phyloP scores from a whole-genome alignment of 257 asterid genomes.

The Solanum habrochaites region DNA sequence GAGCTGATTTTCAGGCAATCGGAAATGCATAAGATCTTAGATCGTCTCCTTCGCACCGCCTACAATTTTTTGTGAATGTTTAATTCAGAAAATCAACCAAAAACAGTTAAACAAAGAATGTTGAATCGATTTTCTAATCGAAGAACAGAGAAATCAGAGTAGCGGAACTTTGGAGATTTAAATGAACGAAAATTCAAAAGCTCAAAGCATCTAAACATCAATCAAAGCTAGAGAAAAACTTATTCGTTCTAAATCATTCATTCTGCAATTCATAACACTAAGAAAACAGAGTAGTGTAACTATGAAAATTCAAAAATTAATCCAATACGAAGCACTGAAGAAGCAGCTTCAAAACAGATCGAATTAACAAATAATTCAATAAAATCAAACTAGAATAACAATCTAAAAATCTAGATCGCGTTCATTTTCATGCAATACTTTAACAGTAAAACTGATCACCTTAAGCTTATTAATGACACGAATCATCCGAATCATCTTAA shows the following conservation, averaged over 20 bases:
- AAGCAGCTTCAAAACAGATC: neutral
- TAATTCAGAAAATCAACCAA: neutral
- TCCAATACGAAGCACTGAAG: neutral
- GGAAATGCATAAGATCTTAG: constrained; percentile 44
- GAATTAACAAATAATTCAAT: neutral
- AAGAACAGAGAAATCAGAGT: neutral
- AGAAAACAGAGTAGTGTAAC: neutral
- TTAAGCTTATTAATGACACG: neutral
- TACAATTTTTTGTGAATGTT: neutral
- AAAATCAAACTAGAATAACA: neutral
- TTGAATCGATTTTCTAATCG: neutral
- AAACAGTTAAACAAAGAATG: neutral
- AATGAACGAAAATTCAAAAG: neutral
- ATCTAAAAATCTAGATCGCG: neutral
- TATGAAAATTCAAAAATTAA: neutral
- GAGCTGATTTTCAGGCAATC: constrained; percentile 28
- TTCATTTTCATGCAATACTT: neutral
- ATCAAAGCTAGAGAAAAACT: neutral
- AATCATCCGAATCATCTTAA: neutral
- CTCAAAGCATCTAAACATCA: neutral
- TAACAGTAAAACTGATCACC: neutral
- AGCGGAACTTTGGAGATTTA: neutral
- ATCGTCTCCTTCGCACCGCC: constrained; percentile 68
- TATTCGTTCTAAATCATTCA: neutral
- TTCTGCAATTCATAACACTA: neutral